phyloP scores from a whole-genome alignment of 768 basidiomycete species.

The Hortiboletus flavorubellus region DNA sequence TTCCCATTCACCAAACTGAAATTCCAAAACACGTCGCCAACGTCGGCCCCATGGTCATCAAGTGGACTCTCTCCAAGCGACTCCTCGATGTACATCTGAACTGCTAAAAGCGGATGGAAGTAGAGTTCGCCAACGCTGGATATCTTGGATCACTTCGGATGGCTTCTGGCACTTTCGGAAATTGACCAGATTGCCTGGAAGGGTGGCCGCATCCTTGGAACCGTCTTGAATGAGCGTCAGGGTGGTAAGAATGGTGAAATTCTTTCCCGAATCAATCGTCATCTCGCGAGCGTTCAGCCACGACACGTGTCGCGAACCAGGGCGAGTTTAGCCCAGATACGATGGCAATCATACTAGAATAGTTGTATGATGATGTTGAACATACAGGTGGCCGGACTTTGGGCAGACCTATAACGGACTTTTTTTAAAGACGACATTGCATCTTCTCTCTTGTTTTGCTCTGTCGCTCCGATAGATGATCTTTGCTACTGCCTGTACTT shows the following conservation, averaged over 20 bases:
- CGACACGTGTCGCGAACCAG: conserved; percentile 69
- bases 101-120: conserved; percentile 60
- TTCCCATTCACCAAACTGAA: conserved; percentile 85
- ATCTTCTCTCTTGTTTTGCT: conserved; percentile 31
- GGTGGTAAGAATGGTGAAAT: conserved; percentile 91
- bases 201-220: conserved; percentile 68
- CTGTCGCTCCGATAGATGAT: conserved; percentile 19
- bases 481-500: conserved; percentile 35
- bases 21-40: conserved; percentile 79
- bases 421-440: conserved; percentile 19
- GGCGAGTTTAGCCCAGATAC: conserved; percentile 93
- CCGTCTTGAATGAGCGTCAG: conserved; percentile 99
- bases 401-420: conserved; percentile 53
- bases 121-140: conserved; percentile 91
- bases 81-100: conserved; percentile 76
- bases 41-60: conserved; percentile 57
- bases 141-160: conserved; percentile 95
- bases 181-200: conserved; percentile 81
- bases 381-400: conserved; percentile 38
- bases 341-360: conserved; percentile 95
- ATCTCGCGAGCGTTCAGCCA: conserved; percentile 79
- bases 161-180: conserved; percentile 94
- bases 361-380: conserved; percentile 67
- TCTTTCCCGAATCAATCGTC: conserved; percentile 90
- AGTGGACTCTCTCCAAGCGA: conserved; percentile 67